Percentiles rank a stretch among this genome's conserved stretches.
Conservation (phyloP, 345 rosid species). For the Brassica nigra region DNA sequence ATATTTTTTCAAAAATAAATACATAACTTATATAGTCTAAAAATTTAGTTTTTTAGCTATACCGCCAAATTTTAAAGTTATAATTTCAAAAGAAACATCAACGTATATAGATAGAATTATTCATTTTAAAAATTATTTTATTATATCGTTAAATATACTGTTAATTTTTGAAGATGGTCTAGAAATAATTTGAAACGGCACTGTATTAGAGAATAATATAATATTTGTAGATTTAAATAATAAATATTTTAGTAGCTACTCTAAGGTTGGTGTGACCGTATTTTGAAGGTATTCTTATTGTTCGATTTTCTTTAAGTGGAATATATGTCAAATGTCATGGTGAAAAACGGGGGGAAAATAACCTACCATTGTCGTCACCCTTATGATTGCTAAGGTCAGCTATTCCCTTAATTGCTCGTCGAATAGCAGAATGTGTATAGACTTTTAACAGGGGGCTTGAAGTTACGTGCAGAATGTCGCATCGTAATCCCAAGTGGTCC, state of each 20-base stretch:
- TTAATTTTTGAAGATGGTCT: too few species aligned
- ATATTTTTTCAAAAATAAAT: too few species aligned
- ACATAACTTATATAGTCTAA: too few species aligned
- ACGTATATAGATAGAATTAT: too few species aligned
- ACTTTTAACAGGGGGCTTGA: conserved; percentile 10
- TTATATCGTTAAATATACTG: too few species aligned
- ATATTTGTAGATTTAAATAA: neutral
- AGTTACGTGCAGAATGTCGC: conserved; percentile 16
- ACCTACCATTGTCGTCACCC: conserved; percentile 26
- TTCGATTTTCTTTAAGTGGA: neutral
- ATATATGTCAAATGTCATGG: neutral
- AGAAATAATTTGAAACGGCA: too few species aligned
- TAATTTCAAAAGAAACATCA: too few species aligned
- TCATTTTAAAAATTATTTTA: too few species aligned
- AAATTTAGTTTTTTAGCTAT: too few species aligned
- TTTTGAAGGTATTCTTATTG: neutral
- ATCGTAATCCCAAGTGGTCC: conserved; percentile 28
- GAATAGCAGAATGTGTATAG: neutral
- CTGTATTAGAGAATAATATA: neutral
- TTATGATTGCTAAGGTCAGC: conserved; percentile 34
- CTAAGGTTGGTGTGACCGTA: neutral
- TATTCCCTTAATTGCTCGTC: conserved; percentile 10
- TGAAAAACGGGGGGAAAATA: neutral
- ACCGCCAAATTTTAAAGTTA: too few species aligned
- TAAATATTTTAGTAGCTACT: neutral